Evolutionary conservation across 2,329 filamentous ascomycete species (phyloP).

Genomic region (Colletotrichum noveboracense): DNA sequence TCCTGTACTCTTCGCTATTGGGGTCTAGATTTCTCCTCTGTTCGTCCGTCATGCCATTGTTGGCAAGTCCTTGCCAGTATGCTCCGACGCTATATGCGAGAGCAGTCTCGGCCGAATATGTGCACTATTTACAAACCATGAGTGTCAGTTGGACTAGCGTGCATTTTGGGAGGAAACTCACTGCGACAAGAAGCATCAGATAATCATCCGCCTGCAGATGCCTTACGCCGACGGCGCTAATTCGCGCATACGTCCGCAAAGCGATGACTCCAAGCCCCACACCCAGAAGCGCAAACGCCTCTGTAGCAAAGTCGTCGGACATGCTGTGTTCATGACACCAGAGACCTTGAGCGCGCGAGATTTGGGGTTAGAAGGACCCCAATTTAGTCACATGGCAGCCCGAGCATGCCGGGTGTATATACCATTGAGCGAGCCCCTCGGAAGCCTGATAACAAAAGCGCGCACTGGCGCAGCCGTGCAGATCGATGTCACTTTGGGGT

Average conservation of each 20-base stretch:
- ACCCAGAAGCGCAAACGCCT: constrained; percentile 49
- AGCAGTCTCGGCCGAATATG: constrained; percentile 27
- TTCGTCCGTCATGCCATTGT: constrained; percentile 60
- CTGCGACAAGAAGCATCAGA: constrained; percentile 29
- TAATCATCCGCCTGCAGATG: constrained; percentile 65
- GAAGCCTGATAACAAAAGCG: neutral
- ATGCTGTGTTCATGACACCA: neutral
- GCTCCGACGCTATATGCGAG: constrained; percentile 43
- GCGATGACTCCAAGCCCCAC: constrained; percentile 54
- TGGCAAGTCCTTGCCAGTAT: constrained; percentile 51
- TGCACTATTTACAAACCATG: neutral
- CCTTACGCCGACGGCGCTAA: constrained; percentile 50
- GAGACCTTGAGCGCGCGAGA: neutral
- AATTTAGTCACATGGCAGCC: neutral
- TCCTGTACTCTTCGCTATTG: constrained; percentile 47
- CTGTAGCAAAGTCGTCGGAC: constrained; percentile 30
- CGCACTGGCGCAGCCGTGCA: neutral
- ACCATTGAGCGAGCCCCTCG: neutral
- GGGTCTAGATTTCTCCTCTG: constrained; percentile 50
- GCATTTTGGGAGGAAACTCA: constrained; percentile 17
- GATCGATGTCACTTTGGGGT: neutral
- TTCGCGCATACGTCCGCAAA: constrained; percentile 55
- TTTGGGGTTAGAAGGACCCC: neutral
- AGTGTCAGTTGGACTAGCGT: neutral
- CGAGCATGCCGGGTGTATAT: neutral